Evolutionary conservation across 2,329 filamentous ascomycete species (phyloP), one percentile per base, ranked within the genome.

Genomic region (Berkeleyomyces rouxiae): DNA sequence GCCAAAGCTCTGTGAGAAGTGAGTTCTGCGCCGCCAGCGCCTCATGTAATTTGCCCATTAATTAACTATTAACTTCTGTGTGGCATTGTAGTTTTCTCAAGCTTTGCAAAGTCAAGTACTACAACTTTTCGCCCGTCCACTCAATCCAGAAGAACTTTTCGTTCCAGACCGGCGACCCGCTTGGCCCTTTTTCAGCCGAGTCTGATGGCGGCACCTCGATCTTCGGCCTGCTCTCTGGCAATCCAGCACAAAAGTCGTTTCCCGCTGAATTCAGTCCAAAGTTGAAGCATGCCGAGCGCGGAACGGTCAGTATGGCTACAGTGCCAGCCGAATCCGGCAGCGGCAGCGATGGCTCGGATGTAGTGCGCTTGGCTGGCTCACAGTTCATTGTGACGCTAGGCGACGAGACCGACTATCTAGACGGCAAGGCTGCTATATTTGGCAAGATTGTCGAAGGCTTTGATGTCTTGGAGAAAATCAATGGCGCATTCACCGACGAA

Each of bases 41-140:
- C 59, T 53, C 59, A 53, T 62, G 55, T 64, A 16, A 63, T 47
- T 59, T 6, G 39, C 31, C 16, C 31, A 33, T 1, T 36, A 11
- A 6, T 37, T 23, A 58, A 44, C 64, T 63, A 51, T 63, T 64
- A 65, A n/a, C n/a, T 60, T 46, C 11, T 43, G 43, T 16, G 65
- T 67, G 64, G 37, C 6, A n/a, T n/a, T 79, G 77, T 74, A 95
- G 90, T 80, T 97, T 99, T 74, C 78, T 99, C 63, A 97, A 99
- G 80, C 88, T 99, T 69, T 96, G 93, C 83, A 97, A 97, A 77
- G 79, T 90, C 75, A 99, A 96, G 77, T 99, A 97, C 77, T 99
- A 96, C 83, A 97, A 97, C 77, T 97, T 95, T 73, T 85, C 90
- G 4, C 93, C 92, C 36, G 77, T 97, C 62, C 89, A 96, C 76